These are phyloP conservation scores for Alternaria hordeiaustralica DNA, from an alignment of 2,329 filamentous ascomycete genomes.

Conservation along the genomic window DNA sequence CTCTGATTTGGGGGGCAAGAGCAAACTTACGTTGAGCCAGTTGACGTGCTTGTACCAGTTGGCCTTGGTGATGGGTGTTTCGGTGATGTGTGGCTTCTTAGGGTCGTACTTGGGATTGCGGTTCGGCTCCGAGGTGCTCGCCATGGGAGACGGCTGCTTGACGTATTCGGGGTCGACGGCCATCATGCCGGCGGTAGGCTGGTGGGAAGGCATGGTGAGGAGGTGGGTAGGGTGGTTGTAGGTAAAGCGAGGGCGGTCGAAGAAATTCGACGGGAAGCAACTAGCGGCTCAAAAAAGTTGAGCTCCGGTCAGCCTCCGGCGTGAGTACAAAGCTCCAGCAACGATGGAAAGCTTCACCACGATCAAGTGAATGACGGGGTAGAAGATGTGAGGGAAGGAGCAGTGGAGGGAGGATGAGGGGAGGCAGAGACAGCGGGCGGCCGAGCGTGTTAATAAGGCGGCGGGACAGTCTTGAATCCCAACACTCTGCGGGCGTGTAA, in stretches of 20 bases:
- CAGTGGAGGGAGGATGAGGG: constrained; percentile 16
- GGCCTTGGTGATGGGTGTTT: constrained; percentile 76
- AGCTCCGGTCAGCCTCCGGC: constrained; percentile 25
- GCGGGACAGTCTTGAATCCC: constrained; percentile 21
- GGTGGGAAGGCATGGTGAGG: constrained; percentile 58
- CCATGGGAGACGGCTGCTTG: constrained; percentile 55
- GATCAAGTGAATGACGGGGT: constrained; percentile 26
- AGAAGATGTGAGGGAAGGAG: constrained; percentile 23
- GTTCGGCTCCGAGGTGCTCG: constrained; percentile 60
- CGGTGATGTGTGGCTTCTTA: constrained; percentile 85
- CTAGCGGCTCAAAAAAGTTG: constrained; percentile 22
- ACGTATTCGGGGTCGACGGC: constrained; percentile 58
- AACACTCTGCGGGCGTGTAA: constrained; percentile 31
- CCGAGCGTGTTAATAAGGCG: constrained; percentile 13
- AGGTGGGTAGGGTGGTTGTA: constrained; percentile 5
- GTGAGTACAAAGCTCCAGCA: constrained; percentile 18
- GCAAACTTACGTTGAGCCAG: constrained; percentile 78
- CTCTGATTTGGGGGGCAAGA: too few species aligned
- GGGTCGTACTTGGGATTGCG: constrained; percentile 60
- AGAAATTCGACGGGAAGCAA: constrained; percentile 13
- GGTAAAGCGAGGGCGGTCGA: constrained; percentile 21
- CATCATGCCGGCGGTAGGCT: constrained; percentile 55
- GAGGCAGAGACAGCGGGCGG: constrained; percentile 13
- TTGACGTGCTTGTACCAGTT: constrained; percentile 96
- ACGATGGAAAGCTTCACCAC: constrained; percentile 30